Evolutionary conservation across 2,329 filamentous ascomycete species (phyloP).

Genomic region (Knufia petricola): DNA sequence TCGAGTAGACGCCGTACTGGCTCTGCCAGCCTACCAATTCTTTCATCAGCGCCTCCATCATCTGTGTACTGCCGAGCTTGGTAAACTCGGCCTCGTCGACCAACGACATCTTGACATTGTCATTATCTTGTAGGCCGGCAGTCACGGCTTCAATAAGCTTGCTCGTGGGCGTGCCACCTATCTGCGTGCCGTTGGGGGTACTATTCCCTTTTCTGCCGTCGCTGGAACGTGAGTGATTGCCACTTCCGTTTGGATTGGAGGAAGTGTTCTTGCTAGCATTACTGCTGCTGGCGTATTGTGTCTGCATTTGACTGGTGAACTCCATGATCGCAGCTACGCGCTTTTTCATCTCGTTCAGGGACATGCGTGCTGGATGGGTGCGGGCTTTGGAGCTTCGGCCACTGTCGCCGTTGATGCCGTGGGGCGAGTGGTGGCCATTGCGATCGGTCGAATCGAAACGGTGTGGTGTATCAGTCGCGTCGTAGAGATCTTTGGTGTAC

Average conservation of each 20-base stretch:
- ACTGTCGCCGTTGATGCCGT: slow-evolving; percentile 48
- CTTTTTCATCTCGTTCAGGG: slow-evolving; percentile 79
- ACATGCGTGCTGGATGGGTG: slow-evolving; percentile 51
- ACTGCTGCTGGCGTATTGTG: slow-evolving; percentile 56
- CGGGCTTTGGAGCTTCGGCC: slow-evolving; percentile 52
- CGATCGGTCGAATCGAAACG: slow-evolving; percentile 23
- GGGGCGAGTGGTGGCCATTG: slow-evolving; percentile 25
- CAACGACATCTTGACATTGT: slow-evolving; percentile 22
- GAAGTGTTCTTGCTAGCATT: slow-evolving; percentile 29
- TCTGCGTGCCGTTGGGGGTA: slow-evolving; percentile 16
- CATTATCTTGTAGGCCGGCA: slow-evolving; percentile 27
- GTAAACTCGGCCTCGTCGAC: slow-evolving; percentile 52
- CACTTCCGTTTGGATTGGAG: slow-evolving; percentile 23
- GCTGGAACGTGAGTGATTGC: slow-evolving; percentile 28
- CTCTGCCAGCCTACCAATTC: slow-evolving; percentile 80
- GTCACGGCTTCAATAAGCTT: slow-evolving; percentile 28
- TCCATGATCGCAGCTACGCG: slow-evolving; percentile 76
- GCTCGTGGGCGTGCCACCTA: slow-evolving; percentile 20
- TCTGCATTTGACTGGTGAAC: slow-evolving; percentile 79
- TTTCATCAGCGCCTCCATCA: slow-evolving; percentile 79
- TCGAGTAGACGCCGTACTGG: slow-evolving; percentile 47
- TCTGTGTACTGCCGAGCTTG: slow-evolving; percentile 67
- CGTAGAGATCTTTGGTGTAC: slow-evolving; percentile 66
- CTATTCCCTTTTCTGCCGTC: slow-evolving; percentile 26
- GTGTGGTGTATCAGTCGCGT: slow-evolving; percentile 32